Evolutionary conservation across 2,329 filamentous ascomycete genomes (phyloP).

Genomic region (Curvularia lunata): DNA sequence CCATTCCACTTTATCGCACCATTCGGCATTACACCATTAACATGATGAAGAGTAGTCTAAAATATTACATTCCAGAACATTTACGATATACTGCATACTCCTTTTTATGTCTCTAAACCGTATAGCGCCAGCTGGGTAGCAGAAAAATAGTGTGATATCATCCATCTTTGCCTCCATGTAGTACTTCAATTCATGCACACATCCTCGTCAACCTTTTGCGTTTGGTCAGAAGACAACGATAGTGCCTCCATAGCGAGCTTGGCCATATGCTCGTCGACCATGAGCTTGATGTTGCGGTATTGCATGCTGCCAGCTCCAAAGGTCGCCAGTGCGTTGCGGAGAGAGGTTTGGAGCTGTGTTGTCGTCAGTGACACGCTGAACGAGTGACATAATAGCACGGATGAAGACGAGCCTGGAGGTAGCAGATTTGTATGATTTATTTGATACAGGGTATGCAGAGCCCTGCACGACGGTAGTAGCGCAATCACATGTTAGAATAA

Average conservation of each 20-base stretch:
- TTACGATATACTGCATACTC: no score
- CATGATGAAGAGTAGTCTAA: no score
- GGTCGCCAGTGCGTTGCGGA: constrained; percentile 44
- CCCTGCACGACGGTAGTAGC: no score
- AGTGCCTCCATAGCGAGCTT: constrained; percentile 32
- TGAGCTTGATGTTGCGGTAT: constrained; percentile 38
- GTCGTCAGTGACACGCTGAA: background rate
- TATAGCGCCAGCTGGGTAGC: no score
- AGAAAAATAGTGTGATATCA: no score
- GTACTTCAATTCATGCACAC: constrained; percentile 6
- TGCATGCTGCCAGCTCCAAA: constrained; percentile 42
- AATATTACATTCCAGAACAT: no score
- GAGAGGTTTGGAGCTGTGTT: constrained; percentile 41
- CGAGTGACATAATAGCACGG: background rate
- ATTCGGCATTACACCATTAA: no score
- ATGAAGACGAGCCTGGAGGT: background rate
- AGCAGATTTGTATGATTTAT: background rate
- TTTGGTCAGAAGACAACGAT: constrained; percentile 16
- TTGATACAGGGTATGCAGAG: background rate
- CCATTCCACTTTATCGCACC: no score
- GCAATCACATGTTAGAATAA: background rate
- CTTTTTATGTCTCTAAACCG: no score
- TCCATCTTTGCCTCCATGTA: no score
- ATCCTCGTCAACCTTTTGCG: background rate
- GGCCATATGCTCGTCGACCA: constrained; percentile 41